Percentiles rank a stretch among this genome's conserved stretches.
These are phyloP conservation scores for Microdochium trichocladiopsis DNA, from an alignment of 2,329 filamentous ascomycete species.

Conservation along the genomic window DNA sequence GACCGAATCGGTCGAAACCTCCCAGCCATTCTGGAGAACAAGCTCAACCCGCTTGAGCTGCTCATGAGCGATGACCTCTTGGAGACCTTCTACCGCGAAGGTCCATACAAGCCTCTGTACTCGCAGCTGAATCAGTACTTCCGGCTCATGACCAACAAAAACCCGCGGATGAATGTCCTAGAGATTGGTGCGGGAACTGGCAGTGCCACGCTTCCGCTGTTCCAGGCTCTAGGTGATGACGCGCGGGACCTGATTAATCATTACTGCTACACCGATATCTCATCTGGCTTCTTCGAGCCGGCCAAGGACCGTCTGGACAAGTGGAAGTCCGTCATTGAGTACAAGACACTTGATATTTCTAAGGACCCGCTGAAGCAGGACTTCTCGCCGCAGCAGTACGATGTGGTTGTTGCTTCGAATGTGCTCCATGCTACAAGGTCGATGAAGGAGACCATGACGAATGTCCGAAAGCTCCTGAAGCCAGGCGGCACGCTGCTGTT, in stretches of 20 bases:
- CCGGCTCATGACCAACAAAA: slow-evolving; percentile 17
- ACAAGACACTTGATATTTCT: slow-evolving; percentile 23
- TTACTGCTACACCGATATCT: slow-evolving; percentile 32
- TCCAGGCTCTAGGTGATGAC: slow-evolving; percentile 10
- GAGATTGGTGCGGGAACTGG: slow-evolving; percentile 30
- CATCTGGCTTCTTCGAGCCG: slow-evolving; percentile 26
- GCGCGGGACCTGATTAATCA: background rate
- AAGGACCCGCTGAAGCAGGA: background rate
- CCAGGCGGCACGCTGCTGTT: background rate
- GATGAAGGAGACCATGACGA: background rate
- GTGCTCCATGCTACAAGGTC: background rate
- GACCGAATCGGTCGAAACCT: slow-evolving; percentile 4
- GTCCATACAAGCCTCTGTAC: background rate
- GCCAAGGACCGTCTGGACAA: slow-evolving; percentile 17
- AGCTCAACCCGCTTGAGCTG: slow-evolving; percentile 18
- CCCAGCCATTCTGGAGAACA: slow-evolving; percentile 13
- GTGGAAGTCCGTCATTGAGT: slow-evolving; percentile 16
- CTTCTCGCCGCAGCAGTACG: background rate
- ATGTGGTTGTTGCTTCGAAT: background rate
- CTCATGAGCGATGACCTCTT: slow-evolving; percentile 12
- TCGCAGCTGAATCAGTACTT: slow-evolving; percentile 11
- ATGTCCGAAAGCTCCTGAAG: background rate
- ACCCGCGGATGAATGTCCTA: slow-evolving; percentile 23
- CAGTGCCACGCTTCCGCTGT: slow-evolving; percentile 16
- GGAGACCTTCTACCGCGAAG: background rate